These are phyloP conservation scores for Diaporthe velutina DNA, from an alignment of 2,329 filamentous ascomycete genomes.

Conservation along the genomic window DNA sequence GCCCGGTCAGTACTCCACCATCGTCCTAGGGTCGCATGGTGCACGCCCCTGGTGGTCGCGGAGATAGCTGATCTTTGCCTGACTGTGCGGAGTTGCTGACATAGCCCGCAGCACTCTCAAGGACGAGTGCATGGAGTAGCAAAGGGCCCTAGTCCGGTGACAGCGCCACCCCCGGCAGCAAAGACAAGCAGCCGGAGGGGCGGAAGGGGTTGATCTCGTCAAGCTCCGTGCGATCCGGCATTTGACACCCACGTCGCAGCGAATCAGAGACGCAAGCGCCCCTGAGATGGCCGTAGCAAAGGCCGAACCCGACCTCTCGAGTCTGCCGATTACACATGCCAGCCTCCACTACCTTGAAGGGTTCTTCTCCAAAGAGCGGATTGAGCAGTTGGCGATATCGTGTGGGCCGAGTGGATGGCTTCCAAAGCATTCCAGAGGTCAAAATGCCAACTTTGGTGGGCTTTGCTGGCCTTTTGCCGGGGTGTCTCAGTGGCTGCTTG, in stretches of 20 bases:
- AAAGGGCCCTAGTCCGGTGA: background rate
- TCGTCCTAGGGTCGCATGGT: slow-evolving; percentile 11
- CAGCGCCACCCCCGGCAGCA: background rate
- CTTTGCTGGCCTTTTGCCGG: background rate
- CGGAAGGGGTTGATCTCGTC: slow-evolving; percentile 1
- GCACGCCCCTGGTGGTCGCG: slow-evolving; percentile 7
- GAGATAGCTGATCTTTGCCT: slow-evolving; percentile 23
- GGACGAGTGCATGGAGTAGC: background rate
- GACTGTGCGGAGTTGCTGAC: slow-evolving; percentile 12
- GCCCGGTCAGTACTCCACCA: background rate
- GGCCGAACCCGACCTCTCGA: slow-evolving; percentile 3
- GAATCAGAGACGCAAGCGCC: slow-evolving; percentile 19
- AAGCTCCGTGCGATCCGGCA: slow-evolving; percentile 25
- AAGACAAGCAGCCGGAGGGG: slow-evolving; percentile 1
- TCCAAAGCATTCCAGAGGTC: background rate
- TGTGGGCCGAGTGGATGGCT: background rate
- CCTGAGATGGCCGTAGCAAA: background rate
- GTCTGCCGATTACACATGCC: slow-evolving; percentile 15
- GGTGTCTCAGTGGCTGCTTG: background rate
- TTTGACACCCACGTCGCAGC: background rate
- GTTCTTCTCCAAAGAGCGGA: background rate
- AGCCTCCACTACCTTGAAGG: background rate
- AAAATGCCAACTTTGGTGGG: background rate
- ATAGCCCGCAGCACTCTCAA: slow-evolving; percentile 2
- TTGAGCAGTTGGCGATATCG: background rate